Conservation (phyloP, 1,284 basidiomycete species). For the Sanghuangporus baumii region DNA sequence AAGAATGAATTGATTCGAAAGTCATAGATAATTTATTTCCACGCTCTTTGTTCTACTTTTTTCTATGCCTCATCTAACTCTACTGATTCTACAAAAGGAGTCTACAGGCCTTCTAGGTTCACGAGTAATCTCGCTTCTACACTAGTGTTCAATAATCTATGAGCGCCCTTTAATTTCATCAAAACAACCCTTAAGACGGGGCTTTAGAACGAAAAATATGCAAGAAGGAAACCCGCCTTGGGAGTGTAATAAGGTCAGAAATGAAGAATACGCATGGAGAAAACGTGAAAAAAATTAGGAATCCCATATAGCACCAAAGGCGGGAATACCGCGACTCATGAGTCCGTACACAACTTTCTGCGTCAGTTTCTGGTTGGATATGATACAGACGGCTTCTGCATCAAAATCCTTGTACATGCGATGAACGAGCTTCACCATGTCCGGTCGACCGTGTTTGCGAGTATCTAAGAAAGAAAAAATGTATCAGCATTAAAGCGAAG, state of each 20-base stretch:
- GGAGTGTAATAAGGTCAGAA: background rate
- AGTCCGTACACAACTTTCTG: constrained; percentile 34
- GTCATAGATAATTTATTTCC: too few relatives aligned
- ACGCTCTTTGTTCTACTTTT: background rate
- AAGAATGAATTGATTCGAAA: too few relatives aligned
- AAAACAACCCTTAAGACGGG: background rate
- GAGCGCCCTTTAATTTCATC: background rate
- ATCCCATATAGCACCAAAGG: constrained; percentile 37
- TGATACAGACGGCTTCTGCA: constrained; percentile 35
- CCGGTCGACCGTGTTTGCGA: constrained; percentile 30
- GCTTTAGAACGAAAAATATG: background rate
- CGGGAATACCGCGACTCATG: constrained; percentile 34
- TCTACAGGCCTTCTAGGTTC: background rate
- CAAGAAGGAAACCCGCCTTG: too few relatives aligned
- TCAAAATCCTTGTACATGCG: constrained; percentile 22
- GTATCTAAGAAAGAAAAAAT: constrained; percentile 22
- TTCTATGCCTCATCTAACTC: background rate
- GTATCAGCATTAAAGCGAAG: background rate
- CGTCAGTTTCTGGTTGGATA: constrained; percentile 34
- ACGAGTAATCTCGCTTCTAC: background rate
- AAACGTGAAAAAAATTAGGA: constrained; percentile 23
- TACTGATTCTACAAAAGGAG: background rate
- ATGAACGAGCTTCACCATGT: constrained; percentile 24
- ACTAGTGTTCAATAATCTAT: background rate
- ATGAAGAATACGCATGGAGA: background rate